phyloP scores from a whole-genome alignment of 31 red algal species.

The Asparagopsis taxiformis region DNA sequence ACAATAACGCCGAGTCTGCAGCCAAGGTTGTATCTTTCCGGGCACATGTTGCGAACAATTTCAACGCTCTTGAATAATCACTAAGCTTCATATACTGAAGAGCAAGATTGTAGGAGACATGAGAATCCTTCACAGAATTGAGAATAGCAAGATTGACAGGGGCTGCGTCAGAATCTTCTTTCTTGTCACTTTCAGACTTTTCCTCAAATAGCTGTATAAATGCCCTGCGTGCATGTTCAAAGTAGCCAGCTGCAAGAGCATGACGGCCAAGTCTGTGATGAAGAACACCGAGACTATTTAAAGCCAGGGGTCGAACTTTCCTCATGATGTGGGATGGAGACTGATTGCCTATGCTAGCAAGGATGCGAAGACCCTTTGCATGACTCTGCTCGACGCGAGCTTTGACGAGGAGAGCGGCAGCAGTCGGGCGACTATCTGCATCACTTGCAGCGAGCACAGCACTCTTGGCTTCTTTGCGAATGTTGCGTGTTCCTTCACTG shows the following conservation, averaged over 20 bases:
- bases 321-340: slow-evolving; percentile 14
- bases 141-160: slow-evolving; percentile 9
- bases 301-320: slow-evolving; percentile 40
- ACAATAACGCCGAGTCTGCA: slow-evolving; percentile 21
- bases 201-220: slow-evolving; percentile 53
- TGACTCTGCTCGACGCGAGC: slow-evolving; percentile 34
- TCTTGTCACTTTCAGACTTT: background rate
- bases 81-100: slow-evolving; percentile 64
- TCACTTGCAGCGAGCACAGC: slow-evolving; percentile 51
- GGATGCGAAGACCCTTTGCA: slow-evolving; percentile 46
- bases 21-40: slow-evolving; percentile 32
- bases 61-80: slow-evolving; percentile 43
- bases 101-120: slow-evolving; percentile 68
- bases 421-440: slow-evolving; percentile 28
- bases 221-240: slow-evolving; percentile 43
- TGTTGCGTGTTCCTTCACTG: slow-evolving; percentile 4
- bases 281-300: slow-evolving; percentile 65
- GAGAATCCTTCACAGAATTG: slow-evolving; percentile 31
- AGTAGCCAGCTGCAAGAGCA: slow-evolving; percentile 69
- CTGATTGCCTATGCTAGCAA: slow-evolving; percentile 33
- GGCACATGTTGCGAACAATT: slow-evolving; percentile 37
- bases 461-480: slow-evolving; percentile 54
- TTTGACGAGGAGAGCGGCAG: slow-evolving; percentile 61
- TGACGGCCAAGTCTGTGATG: slow-evolving; percentile 61
- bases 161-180: background rate